Percentiles rank a stretch among this genome's conserved stretches.
These are phyloP conservation scores for Euphorbia pulcherrima DNA, from an alignment of 345 rosid species.

Conservation along the genomic window DNA sequence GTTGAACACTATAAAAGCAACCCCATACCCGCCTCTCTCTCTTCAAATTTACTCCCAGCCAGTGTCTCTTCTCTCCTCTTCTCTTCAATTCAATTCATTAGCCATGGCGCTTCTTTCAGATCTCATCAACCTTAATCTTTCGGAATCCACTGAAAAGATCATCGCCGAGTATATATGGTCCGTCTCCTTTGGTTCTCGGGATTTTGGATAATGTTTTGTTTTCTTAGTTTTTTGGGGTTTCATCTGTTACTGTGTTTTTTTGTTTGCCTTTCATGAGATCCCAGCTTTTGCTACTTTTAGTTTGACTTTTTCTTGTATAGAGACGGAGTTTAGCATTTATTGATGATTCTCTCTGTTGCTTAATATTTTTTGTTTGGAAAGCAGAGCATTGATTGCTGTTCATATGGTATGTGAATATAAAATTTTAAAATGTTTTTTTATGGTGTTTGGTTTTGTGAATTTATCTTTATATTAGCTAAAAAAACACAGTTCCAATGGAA, in stretches of 20 bases:
- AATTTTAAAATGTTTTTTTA: too few relatives aligned
- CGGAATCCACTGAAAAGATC: slow-evolving; percentile 26
- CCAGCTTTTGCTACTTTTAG: too few relatives aligned
- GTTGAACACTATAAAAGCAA: slow-evolving; percentile 19
- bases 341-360: not conserved
- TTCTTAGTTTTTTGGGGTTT: not conserved
- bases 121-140: slow-evolving; percentile 34
- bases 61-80: not conserved
- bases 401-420: too few relatives aligned
- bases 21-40: slow-evolving; percentile 2
- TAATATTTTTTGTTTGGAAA: too few relatives aligned
- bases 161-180: slow-evolving; percentile 37
- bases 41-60: too few relatives aligned
- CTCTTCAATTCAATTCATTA: too few relatives aligned
- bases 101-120: slow-evolving; percentile 29
- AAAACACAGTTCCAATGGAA: not conserved
- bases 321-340: not conserved
- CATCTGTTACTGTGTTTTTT: not conserved
- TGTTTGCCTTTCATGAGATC: slow-evolving; percentile 2
- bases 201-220: too few relatives aligned
- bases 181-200: too few relatives aligned
- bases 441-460: not conserved
- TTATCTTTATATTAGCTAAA: not conserved
- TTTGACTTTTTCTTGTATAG: too few relatives aligned
- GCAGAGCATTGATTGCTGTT: too few relatives aligned